A percentile compares a stretch with the other conserved stretches of the same genome.
These are phyloP conservation scores for Babesia ovis DNA, from an alignment of 169 alveolate species.

Conservation along the genomic window DNA sequence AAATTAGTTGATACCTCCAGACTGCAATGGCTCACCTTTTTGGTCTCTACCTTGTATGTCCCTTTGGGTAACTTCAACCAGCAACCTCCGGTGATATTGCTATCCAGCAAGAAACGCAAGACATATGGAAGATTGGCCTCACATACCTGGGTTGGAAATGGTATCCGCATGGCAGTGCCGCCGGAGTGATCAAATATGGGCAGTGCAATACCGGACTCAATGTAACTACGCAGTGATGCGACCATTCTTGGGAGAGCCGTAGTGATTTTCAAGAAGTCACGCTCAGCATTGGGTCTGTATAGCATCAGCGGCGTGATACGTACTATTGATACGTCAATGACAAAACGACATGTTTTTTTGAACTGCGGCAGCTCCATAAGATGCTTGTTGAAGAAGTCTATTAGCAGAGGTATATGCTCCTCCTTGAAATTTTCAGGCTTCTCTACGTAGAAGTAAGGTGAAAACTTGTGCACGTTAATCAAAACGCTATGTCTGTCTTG, in stretches of 20 bases:
- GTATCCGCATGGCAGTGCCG: slow-evolving; percentile 37
- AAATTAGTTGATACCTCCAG: slow-evolving; percentile 72
- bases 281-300: slow-evolving; percentile 67
- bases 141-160: slow-evolving; percentile 73
- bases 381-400: slow-evolving; percentile 55
- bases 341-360: slow-evolving; percentile 70
- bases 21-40: slow-evolving; percentile 62
- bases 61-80: slow-evolving; percentile 86
- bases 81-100: slow-evolving; percentile 93
- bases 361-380: slow-evolving; percentile 64
- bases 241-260: slow-evolving; percentile 84
- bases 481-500: slow-evolving; percentile 68
- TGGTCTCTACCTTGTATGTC: slow-evolving; percentile 16
- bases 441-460: slow-evolving; percentile 76
- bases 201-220: slow-evolving; percentile 79
- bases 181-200: slow-evolving; percentile 23
- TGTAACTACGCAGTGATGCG: slow-evolving; percentile 77
- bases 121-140: slow-evolving; percentile 97
- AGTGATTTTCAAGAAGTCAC: slow-evolving; percentile 80
- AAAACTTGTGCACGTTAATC: slow-evolving; percentile 65
- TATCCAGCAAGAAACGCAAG: slow-evolving; percentile 94
- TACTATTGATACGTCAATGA: slow-evolving; percentile 68
- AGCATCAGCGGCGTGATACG: slow-evolving; percentile 76
- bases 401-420: slow-evolving; percentile 63
- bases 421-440: slow-evolving; percentile 64